Base-by-base conservation (phyloP, 2,329 filamentous ascomycete species). In the Aureobasidium sp. region DNA sequence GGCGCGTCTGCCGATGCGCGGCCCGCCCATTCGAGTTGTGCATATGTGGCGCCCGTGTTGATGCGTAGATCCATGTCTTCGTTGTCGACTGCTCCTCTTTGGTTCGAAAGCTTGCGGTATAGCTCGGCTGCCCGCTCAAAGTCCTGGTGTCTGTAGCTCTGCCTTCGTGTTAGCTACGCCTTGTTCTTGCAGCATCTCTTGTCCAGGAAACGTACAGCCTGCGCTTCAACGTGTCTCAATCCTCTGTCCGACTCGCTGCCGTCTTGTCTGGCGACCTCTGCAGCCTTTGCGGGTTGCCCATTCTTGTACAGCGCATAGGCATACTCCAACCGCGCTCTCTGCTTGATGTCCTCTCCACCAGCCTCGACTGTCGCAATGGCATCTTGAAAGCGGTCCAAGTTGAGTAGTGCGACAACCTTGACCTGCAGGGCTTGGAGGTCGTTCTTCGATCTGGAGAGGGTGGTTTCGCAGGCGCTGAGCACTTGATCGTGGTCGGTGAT, bases 261-360 rank as follows among this genome's bases (percentile, higher is more conserved):
- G 37, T 53, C 49, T 59, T 68, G 64, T 31, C 61, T 73, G 25
- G 81, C 80, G 29, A 83, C 69, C 29, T 78, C 72, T 27, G 81
- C 79, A 21, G 89, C 89, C 60, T 86, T 85, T 21, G 80, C 76
- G 1, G 90, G 80, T 64, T 84, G 79, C 25, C 88, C 88, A 0
- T 83, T 81, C 76, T 92, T 94, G 76, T 94, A 95, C 21, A 92
- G 79, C n/a, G 88, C 86, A 75, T 95, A 95, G 2, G 87, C 83
- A 70, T 86, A 86, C 72, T 92, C 89, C 45, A 92, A 78, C 17
- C 75, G 69, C 65, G 86, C 89, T 61, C 75, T 74, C 40, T 81
- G 76, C 69, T 85, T 82, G 61, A 92, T 74, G 64, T 75, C 77
- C 61, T 81, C 77, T 51, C 84, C 84, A 19, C 79, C 84, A 37